A percentile compares a stretch with the other conserved stretches of the same genome.
Evolutionary conservation across 768 basidiomycete genomes (phyloP).

Genomic region (Lactifluus subvellereus): DNA sequence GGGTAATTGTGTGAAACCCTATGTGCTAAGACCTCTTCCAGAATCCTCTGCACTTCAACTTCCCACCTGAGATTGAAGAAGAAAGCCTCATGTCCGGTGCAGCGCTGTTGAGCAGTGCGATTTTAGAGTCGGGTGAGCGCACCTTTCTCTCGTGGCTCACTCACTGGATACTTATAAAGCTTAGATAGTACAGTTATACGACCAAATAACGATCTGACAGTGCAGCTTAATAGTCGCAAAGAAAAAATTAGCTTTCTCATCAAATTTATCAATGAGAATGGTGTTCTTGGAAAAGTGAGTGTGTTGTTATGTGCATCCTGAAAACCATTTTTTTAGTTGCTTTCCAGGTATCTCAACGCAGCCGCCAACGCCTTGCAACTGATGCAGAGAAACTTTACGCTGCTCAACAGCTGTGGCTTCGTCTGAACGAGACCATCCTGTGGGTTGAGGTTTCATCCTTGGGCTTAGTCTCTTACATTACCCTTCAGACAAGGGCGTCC

Average conservation of each 20-base stretch:
- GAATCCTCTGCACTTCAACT: constrained; percentile 77
- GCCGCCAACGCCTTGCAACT: constrained; percentile 65
- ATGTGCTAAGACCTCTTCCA: constrained; percentile 27
- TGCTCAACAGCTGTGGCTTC: constrained; percentile 74
- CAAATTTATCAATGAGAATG: constrained; percentile 83
- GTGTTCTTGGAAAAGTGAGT: constrained; percentile 64
- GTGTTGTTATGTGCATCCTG: background rate
- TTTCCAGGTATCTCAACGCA: constrained; percentile 69
- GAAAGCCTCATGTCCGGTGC: constrained; percentile 77
- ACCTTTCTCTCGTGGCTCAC: background rate
- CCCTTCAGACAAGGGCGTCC: constrained; percentile 45
- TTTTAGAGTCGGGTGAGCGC: constrained; percentile 63
- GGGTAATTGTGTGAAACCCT: background rate
- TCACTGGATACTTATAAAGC: background rate
- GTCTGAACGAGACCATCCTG: constrained; percentile 63
- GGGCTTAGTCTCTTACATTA: background rate
- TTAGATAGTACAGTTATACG: constrained; percentile 62
- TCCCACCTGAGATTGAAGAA: constrained; percentile 73
- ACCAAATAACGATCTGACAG: constrained; percentile 71
- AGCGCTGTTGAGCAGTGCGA: constrained; percentile 63
- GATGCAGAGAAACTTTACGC: constrained; percentile 88
- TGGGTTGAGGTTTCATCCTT: constrained; percentile 31
- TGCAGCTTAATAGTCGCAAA: constrained; percentile 69
- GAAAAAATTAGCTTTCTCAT: constrained; percentile 81
- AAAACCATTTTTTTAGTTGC: background rate